Evolutionary conservation across 164 flowering plant species (phyloP).

Genomic region (Amborella trichopoda): DNA sequence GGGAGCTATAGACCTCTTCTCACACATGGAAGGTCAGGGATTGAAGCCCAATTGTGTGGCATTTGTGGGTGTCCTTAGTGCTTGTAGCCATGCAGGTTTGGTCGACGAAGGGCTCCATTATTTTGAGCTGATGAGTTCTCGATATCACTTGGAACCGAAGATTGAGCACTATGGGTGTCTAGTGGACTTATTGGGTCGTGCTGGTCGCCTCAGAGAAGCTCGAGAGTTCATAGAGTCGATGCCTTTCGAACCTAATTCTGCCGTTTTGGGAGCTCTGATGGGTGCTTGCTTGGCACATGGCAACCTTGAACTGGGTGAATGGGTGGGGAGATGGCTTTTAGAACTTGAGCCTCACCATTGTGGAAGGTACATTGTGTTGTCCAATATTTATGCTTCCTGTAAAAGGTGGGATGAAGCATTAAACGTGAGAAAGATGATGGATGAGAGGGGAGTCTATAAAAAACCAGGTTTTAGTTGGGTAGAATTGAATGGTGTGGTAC

Average conservation of each 20-base stretch:
- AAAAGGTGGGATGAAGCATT: conserved; percentile 7
- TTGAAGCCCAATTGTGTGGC: conserved; percentile 9
- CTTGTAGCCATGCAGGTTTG: conserved; percentile 18
- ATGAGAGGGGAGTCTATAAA: conserved; percentile 5
- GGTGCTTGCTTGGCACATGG: conserved; percentile 12
- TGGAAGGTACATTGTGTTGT: conserved; percentile 9
- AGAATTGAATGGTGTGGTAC: conserved; percentile 10
- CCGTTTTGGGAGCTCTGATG: conserved; percentile 10
- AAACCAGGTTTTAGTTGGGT: conserved; percentile 12
- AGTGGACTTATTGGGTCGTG: conserved; percentile 13
- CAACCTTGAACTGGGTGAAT: conserved; percentile 11
- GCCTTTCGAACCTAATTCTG: conserved; percentile 11
- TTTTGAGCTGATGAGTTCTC: conserved; percentile 10
- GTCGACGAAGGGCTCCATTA: conserved; percentile 13
- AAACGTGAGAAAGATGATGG: conserved; percentile 9
- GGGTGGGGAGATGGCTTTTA: conserved; percentile 7
- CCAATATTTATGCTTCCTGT: conserved; percentile 5
- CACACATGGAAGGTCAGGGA: conserved; percentile 8
- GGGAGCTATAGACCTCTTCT: conserved; percentile 11
- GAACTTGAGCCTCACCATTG: conserved; percentile 9
- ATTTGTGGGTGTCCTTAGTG: conserved; percentile 12
- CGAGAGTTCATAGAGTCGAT: conserved; percentile 7
- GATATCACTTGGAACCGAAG: conserved; percentile 9
- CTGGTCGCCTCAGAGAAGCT: conserved; percentile 11
- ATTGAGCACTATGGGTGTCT: conserved; percentile 16